A percentile compares a stretch with the other conserved stretches of the same genome.
Conservation (phyloP, 495 filamentous ascomycete species). For the Penicillium turbatum region DNA sequence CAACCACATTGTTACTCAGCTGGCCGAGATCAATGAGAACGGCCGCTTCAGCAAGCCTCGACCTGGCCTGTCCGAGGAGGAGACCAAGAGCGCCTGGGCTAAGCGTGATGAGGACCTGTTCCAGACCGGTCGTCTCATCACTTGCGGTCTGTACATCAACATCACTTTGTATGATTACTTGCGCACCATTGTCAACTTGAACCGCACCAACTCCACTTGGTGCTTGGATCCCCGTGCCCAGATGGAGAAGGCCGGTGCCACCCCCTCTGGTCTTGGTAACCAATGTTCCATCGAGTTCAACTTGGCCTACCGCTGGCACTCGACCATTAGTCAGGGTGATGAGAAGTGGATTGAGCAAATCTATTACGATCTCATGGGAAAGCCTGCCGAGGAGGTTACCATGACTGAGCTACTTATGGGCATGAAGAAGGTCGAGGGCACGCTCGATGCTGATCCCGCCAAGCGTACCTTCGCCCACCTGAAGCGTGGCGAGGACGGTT, state of each 20-base stretch:
- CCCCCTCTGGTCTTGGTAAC: constrained; percentile 63
- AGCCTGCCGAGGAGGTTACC: constrained; percentile 50
- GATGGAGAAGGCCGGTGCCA: constrained; percentile 50
- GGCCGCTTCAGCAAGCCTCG: constrained; percentile 62
- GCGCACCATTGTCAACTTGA: constrained; percentile 78
- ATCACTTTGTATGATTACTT: constrained; percentile 80
- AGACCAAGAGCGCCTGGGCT: constrained; percentile 54
- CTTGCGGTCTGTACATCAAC: constrained; percentile 81
- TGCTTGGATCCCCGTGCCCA: constrained; percentile 55
- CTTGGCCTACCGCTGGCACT: constrained; percentile 70
- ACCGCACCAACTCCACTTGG: constrained; percentile 72
- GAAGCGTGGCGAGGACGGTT: constrained; percentile 52
- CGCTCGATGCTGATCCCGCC: constrained; percentile 47
- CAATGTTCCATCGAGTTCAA: constrained; percentile 71
- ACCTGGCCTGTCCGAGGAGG: constrained; percentile 42
- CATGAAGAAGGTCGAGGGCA: constrained; percentile 48
- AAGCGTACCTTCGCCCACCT: constrained; percentile 57
- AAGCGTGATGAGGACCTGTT: constrained; percentile 83
- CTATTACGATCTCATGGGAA: constrained; percentile 51
- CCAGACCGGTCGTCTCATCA: constrained; percentile 74
- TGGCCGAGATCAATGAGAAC: constrained; percentile 67
- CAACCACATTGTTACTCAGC: constrained; percentile 70
- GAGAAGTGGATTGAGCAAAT: constrained; percentile 62
- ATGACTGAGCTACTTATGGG: constrained; percentile 50
- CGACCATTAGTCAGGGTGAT: constrained; percentile 56